These are phyloP conservation scores for Parathielavia appendiculata DNA, from an alignment of 495 filamentous ascomycete species.

Conservation along the genomic window DNA sequence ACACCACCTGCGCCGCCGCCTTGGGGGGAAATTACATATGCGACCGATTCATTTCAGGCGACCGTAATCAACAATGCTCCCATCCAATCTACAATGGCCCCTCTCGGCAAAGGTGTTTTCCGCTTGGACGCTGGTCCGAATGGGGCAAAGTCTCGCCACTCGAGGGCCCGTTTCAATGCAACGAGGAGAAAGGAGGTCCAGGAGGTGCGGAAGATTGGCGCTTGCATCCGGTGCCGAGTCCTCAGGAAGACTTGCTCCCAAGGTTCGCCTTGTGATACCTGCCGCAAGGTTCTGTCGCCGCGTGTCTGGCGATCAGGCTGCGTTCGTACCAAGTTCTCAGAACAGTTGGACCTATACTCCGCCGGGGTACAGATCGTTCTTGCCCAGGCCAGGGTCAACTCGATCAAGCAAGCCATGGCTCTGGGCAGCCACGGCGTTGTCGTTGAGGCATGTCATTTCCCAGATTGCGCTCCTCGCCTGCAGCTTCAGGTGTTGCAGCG, in stretches of 20 bases:
- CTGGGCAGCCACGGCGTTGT: slow-evolving; percentile 54
- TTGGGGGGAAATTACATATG: slow-evolving; percentile 45
- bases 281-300: slow-evolving; percentile 68
- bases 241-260: slow-evolving; percentile 81
- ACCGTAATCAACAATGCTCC: slow-evolving; percentile 13
- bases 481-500: slow-evolving; percentile 52
- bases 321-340: slow-evolving; percentile 67
- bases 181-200: slow-evolving; percentile 71
- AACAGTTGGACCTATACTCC: slow-evolving; percentile 67
- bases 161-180: slow-evolving; percentile 63
- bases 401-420: slow-evolving; percentile 51
- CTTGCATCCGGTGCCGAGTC: slow-evolving; percentile 82
- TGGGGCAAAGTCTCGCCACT: slow-evolving; percentile 37
- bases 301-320: slow-evolving; percentile 78
- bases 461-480: slow-evolving; percentile 50
- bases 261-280: slow-evolving; percentile 77
- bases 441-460: slow-evolving; percentile 67
- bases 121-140: slow-evolving; percentile 36
- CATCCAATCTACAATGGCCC: slow-evolving; percentile 19
- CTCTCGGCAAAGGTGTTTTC: slow-evolving; percentile 36
- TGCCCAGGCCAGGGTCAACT: slow-evolving; percentile 58
- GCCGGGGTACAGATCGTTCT: slow-evolving; percentile 65
- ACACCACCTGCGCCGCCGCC: slow-evolving; percentile 27
- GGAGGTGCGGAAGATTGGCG: slow-evolving; percentile 71
- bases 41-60: slow-evolving; percentile 32